Conservation (phyloP, 305 asterid genomes). For the Fraxinus paxiana region DNA sequence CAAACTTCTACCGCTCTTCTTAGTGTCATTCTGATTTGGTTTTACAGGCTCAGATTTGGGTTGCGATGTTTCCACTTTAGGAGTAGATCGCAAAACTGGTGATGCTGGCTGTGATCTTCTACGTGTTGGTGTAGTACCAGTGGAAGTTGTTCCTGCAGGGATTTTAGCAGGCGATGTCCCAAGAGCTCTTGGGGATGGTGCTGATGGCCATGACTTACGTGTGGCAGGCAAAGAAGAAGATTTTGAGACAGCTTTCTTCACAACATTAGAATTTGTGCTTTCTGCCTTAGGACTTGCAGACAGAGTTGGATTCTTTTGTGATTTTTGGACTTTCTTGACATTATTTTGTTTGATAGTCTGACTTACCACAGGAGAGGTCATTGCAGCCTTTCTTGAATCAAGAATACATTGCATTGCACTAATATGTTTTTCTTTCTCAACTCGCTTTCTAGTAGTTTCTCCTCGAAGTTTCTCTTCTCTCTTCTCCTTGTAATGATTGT, state of each 20-base stretch:
- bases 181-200: conserved; percentile 55
- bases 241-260: conserved; percentile 54
- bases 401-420: conserved; percentile 42
- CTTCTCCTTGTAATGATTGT: conserved; percentile 65
- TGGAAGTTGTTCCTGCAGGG: conserved; percentile 37
- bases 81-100: conserved; percentile 41
- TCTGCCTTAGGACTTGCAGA: conserved; percentile 55
- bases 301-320: conserved; percentile 40
- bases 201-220: conserved; percentile 85
- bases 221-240: conserved; percentile 59
- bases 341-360: conserved; percentile 45
- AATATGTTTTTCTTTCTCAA: conserved; percentile 55
- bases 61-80: conserved; percentile 50
- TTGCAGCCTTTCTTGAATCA: conserved; percentile 50
- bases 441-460: conserved; percentile 46
- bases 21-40: conserved; percentile 40
- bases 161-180: conserved; percentile 61
- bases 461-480: conserved; percentile 66
- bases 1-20: conserved; percentile 42
- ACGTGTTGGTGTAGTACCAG: conserved; percentile 45
- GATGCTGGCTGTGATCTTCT: conserved; percentile 62
- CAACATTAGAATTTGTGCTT: conserved; percentile 39
- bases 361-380: conserved; percentile 38
- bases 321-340: conserved; percentile 57
- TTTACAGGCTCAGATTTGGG: conserved; percentile 43